A percentile compares a stretch with the other conserved stretches of the same genome.
Evolutionary conservation across 441 rosid species (phyloP).

Genomic region (Metrosideros polymorpha): DNA sequence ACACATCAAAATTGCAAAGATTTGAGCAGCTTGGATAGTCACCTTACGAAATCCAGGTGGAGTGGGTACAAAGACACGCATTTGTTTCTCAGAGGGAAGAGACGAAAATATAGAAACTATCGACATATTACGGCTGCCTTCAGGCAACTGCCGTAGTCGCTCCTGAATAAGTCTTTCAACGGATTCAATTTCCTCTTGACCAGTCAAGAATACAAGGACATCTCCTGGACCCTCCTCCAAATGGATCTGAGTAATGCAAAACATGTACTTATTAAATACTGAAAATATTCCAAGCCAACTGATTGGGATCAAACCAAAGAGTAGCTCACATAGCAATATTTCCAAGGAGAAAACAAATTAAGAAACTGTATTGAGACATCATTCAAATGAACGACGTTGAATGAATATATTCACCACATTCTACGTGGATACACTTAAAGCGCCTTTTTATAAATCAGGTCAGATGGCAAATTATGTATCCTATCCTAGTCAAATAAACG

Average conservation of each 20-base stretch:
- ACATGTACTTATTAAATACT: not conserved
- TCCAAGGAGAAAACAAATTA: not conserved
- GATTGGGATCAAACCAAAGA: not conserved
- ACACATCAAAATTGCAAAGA: not conserved
- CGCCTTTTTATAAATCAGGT: not conserved
- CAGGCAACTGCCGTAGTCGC: slow-evolving; percentile 55
- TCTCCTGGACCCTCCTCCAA: slow-evolving; percentile 75
- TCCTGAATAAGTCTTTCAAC: slow-evolving; percentile 65
- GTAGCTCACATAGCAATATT: not conserved
- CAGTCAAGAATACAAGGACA: slow-evolving; percentile 86
- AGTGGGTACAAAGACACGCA: slow-evolving; percentile 69
- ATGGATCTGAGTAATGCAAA: slow-evolving; percentile 51
- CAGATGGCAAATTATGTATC: not conserved
- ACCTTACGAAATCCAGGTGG: slow-evolving; percentile 78
- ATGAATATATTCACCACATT: not conserved
- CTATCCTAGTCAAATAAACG: not conserved
- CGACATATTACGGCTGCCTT: slow-evolving; percentile 41
- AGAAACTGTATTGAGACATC: not conserved
- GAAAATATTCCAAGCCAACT: not conserved
- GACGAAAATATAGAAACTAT: slow-evolving; percentile 74
- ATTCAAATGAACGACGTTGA: not conserved
- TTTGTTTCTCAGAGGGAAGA: slow-evolving; percentile 91
- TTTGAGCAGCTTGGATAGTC: not conserved
- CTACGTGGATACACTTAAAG: not conserved
- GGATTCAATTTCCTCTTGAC: slow-evolving; percentile 94